These are phyloP conservation scores for Ottelia alismoides DNA, from an alignment of 106 monocot genomes.

Conservation along the genomic window DNA sequence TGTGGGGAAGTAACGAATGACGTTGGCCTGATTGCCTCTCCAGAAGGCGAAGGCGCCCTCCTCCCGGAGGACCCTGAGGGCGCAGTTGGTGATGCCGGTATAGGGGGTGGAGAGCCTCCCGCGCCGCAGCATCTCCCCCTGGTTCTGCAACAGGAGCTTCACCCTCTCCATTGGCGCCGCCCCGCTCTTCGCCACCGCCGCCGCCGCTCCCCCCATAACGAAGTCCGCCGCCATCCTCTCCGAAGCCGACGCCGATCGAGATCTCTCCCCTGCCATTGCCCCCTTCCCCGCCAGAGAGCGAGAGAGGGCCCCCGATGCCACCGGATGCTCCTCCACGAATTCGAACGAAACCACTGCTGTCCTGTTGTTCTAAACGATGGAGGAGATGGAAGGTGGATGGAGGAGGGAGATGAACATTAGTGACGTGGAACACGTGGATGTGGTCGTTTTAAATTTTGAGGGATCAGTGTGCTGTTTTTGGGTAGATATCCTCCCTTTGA, in stretches of 20 bases:
- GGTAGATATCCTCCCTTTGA: too few species aligned
- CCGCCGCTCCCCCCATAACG: conserved; percentile 52
- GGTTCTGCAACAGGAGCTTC: conserved; percentile 91
- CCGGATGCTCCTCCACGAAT: too few species aligned
- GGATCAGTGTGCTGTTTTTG: too few species aligned
- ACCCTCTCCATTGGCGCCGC: conserved; percentile 95
- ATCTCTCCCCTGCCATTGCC: too few species aligned
- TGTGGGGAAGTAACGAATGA: conserved; percentile 87
- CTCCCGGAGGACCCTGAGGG: conserved; percentile 49
- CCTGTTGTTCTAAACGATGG: too few species aligned
- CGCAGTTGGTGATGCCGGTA: conserved; percentile 58
- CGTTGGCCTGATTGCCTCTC: conserved; percentile 94
- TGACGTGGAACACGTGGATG: too few species aligned
- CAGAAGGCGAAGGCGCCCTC: conserved; percentile 65
- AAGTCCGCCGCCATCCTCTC: conserved; percentile 65
- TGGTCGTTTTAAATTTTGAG: too few species aligned
- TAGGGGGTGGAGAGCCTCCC: conserved; percentile 46
- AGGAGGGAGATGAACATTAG: too few species aligned
- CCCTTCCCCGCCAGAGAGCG: too few species aligned
- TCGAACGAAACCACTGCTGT: too few species aligned
- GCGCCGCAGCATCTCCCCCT: conserved; percentile 68
- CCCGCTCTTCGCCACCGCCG: conserved; percentile 57
- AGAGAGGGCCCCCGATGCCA: too few species aligned
- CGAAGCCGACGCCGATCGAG: conserved; percentile 8
- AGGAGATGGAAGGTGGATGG: too few species aligned